Evolutionary conservation across 495 filamentous ascomycete genomes (phyloP).

Genomic region (Bryoglossum gracile): DNA sequence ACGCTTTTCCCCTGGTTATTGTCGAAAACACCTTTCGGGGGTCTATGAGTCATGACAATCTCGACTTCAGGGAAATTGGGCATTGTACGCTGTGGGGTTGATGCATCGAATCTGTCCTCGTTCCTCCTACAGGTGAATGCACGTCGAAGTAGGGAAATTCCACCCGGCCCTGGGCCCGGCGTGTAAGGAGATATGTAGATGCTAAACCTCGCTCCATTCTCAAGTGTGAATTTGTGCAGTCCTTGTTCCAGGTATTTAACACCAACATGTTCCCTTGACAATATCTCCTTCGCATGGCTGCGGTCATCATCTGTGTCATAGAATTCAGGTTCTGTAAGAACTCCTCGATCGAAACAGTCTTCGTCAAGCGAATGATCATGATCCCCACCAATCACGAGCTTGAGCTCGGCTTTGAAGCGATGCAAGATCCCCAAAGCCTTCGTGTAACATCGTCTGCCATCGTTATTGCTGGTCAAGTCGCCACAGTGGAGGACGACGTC

Average conservation of each 20-base stretch:
- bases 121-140: conserved; percentile 49
- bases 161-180: conserved; percentile 52
- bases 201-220: conserved; percentile 50
- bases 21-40: conserved; percentile 55
- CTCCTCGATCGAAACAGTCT: conserved; percentile 17
- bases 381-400: conserved; percentile 76
- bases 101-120: conserved; percentile 34
- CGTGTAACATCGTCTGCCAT: conserved; percentile 47
- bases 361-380: conserved; percentile 69
- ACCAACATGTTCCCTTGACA: conserved; percentile 39
- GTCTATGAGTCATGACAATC: conserved; percentile 68
- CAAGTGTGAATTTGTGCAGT: conserved; percentile 43
- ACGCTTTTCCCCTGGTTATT: conserved; percentile 30
- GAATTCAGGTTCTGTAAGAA: background rate
- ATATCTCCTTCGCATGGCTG: conserved; percentile 23
- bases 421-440: conserved; percentile 46
- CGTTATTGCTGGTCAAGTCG: conserved; percentile 56
- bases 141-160: no score
- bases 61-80: conserved; percentile 44
- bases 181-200: conserved; percentile 67
- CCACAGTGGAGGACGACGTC: conserved; percentile 68
- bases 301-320: conserved; percentile 17
- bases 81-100: conserved; percentile 25
- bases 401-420: conserved; percentile 54
- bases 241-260: conserved; percentile 66